These are phyloP conservation scores for Tylopilus plumbeoviolaceoides DNA, from an alignment of 768 basidiomycete genomes.

Conservation along the genomic window DNA sequence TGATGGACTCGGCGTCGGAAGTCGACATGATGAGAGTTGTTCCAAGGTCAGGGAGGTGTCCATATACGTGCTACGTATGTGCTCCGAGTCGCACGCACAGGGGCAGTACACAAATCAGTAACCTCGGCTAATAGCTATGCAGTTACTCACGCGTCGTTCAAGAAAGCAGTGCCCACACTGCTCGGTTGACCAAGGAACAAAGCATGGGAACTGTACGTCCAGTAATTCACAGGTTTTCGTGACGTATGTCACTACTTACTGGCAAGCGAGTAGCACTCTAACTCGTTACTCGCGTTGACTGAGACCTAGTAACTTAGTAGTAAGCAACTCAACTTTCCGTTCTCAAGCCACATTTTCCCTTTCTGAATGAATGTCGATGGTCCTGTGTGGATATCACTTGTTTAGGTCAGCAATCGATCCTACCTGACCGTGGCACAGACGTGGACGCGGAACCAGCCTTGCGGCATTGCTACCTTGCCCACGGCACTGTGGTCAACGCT, in stretches of 20 bases:
- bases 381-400: not conserved
- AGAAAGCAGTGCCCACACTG: no score
- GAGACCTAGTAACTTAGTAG: no score
- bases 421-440: not conserved
- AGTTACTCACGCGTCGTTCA: not conserved
- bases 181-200: not conserved
- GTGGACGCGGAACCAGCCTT: not conserved
- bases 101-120: not conserved
- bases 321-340: not conserved
- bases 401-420: not conserved
- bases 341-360: not conserved
- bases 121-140: not conserved
- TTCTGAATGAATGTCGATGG: not conserved
- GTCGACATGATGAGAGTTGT: slow-evolving; percentile 11
- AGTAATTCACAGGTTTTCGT: not conserved
- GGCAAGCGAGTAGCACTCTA: not conserved
- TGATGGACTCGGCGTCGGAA: not conserved
- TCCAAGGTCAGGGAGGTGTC: not conserved
- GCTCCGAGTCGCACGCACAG: not conserved
- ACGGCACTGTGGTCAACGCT: not conserved
- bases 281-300: no score
- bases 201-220: not conserved
- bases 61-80: not conserved
- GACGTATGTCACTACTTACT: no score
- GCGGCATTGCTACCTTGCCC: not conserved